A percentile compares a stretch with the other conserved stretches of the same genome.
Conservation (phyloP, 805 yeast species). For the Saturnispora sanitii region DNA sequence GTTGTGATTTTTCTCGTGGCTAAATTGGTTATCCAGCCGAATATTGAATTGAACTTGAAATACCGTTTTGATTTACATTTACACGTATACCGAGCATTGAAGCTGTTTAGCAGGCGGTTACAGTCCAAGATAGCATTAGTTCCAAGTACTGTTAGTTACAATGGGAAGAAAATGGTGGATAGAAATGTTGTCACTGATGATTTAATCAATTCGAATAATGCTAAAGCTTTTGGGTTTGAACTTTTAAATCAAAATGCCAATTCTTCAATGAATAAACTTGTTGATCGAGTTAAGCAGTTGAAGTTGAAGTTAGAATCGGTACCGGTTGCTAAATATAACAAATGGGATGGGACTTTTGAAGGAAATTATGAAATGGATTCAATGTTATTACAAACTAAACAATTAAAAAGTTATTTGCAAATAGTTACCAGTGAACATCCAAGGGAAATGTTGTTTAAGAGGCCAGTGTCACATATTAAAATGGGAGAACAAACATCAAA, state of each 20-base stretch:
- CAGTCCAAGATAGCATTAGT: slow-evolving; percentile 24
- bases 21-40: slow-evolving; percentile 32
- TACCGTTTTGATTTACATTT: slow-evolving; percentile 30
- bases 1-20: slow-evolving; percentile 25
- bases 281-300: slow-evolving; percentile 23
- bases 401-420: slow-evolving; percentile 24
- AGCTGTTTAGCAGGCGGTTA: slow-evolving; percentile 21
- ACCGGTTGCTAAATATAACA: slow-evolving; percentile 20
- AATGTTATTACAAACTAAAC: slow-evolving; percentile 26
- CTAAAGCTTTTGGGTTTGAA: slow-evolving; percentile 12
- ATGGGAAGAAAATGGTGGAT: slow-evolving; percentile 30
- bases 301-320: slow-evolving; percentile 22
- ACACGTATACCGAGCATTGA: slow-evolving; percentile 22
- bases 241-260: slow-evolving; percentile 11
- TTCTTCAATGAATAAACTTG: slow-evolving; percentile 13
- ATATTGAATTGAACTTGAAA: slow-evolving; percentile 29
- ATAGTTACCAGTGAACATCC: slow-evolving; percentile 27
- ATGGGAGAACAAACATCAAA: slow-evolving; percentile 8
- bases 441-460: slow-evolving; percentile 25
- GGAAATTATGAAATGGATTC: slow-evolving; percentile 27
- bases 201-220: slow-evolving; percentile 10
- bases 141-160: slow-evolving; percentile 33
- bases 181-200: slow-evolving; percentile 24
- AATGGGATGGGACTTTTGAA: slow-evolving; percentile 11
- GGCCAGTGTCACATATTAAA: slow-evolving; percentile 17